These are phyloP conservation scores for Salicornia ramosissima DNA, from an alignment of 148 eudicot genomes.

Conservation along the genomic window DNA sequence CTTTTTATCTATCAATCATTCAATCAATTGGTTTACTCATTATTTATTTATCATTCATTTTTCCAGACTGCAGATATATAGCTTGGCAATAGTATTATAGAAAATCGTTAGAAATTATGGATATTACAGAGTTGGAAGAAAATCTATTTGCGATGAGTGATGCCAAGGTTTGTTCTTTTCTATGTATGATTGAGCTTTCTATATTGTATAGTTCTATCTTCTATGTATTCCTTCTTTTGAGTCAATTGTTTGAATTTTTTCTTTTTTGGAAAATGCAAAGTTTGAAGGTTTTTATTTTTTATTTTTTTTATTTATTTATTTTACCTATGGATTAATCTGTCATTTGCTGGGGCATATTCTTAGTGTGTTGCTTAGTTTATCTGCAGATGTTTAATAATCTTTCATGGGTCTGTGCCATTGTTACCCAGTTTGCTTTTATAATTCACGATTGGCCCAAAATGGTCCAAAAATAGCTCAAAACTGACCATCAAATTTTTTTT, in stretches of 20 bases:
- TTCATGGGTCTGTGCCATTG: no score
- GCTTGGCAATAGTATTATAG: constrained; percentile 12
- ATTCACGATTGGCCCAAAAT: no score
- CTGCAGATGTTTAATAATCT: constrained; percentile 9
- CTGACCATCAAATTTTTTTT: no score
- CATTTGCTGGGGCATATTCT: neutral
- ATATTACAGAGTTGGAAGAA: constrained; percentile 67
- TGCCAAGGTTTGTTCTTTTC: constrained; percentile 58
- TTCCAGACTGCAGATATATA: constrained; percentile 32
- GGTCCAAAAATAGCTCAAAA: no score
- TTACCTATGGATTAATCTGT: no score
- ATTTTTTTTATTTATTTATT: neutral
- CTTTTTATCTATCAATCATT: no score
- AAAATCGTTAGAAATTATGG: constrained; percentile 41
- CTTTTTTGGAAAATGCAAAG: neutral
- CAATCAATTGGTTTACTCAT: no score
- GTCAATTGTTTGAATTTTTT: neutral
- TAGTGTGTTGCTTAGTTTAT: neutral
- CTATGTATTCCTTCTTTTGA: neutral
- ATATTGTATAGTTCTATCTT: neutral
- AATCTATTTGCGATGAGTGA: constrained; percentile 63
- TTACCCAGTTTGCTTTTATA: no score
- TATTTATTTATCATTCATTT: neutral
- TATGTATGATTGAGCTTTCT: constrained; percentile 7
- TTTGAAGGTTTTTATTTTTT: no score